Evolutionary conservation across 768 basidiomycete species (phyloP).

Genomic region (Mycena vitilis): DNA sequence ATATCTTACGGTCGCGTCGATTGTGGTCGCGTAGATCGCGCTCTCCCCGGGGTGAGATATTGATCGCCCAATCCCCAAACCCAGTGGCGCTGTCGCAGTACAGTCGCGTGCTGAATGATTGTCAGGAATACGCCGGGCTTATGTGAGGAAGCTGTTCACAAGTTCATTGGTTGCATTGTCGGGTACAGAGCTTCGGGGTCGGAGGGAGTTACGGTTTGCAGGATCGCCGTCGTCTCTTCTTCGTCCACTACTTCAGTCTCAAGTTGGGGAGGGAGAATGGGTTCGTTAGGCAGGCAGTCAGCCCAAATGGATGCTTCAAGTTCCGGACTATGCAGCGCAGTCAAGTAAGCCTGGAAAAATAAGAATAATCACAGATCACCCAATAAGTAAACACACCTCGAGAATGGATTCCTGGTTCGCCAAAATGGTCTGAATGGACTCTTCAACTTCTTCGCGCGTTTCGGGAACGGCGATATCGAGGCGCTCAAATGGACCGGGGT

Average conservation of each 20-base stretch:
- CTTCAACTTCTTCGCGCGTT: conserved; percentile 35
- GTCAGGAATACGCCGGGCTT: not conserved
- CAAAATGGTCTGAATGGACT: conserved; percentile 35
- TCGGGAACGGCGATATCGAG: conserved; percentile 44
- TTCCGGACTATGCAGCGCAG: conserved; percentile 16
- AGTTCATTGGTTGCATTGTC: conserved; percentile 24
- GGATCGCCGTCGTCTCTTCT: conserved; percentile 59
- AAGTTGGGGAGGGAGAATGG: conserved; percentile 45
- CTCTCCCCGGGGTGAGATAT: conserved; percentile 46
- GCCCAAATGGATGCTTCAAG: conserved; percentile 18
- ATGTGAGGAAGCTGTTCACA: conserved; percentile 2
- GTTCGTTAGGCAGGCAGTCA: conserved; percentile 4
- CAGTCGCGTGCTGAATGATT: conserved; percentile 13
- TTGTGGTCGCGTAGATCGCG: conserved; percentile 44
- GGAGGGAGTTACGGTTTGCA: conserved; percentile 36
- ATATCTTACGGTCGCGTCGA: conserved; percentile 49
- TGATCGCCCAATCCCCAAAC: conserved; percentile 52
- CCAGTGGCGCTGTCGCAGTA: conserved; percentile 28
- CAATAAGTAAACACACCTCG: conserved; percentile 53
- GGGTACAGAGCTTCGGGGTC: conserved; percentile 8
- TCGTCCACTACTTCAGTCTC: conserved; percentile 36
- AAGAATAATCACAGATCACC: not conserved
- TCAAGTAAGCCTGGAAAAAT: conserved; percentile 24
- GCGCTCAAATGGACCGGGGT: conserved; percentile 45
- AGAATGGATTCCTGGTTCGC: conserved; percentile 54